These are phyloP conservation scores for Colletotrichum neosansevieriae DNA, from an alignment of 2,329 filamentous ascomycete species.

Conservation along the genomic window DNA sequence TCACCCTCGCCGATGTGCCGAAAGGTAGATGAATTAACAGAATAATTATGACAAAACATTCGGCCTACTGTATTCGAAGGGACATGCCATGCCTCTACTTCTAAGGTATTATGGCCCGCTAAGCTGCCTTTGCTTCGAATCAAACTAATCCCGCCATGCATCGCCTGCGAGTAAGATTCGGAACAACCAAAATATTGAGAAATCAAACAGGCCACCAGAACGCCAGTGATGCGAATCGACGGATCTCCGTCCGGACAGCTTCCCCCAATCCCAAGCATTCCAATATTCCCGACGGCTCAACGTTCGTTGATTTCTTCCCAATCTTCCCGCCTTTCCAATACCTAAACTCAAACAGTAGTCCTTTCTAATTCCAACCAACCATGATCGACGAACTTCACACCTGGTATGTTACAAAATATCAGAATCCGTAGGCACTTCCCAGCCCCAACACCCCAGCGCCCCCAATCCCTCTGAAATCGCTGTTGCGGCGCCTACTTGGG, in stretches of 20 bases:
- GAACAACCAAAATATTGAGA: background rate
- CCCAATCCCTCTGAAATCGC: constrained; percentile 30
- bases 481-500: constrained; percentile 20
- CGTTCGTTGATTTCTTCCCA: background rate
- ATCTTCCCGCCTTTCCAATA: background rate
- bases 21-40: no score
- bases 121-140: background rate
- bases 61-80: no score
- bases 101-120: background rate
- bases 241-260: background rate
- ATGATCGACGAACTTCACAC: background rate
- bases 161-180: constrained; percentile 16
- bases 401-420: background rate
- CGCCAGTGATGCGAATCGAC: constrained; percentile 20
- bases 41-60: no score
- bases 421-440: constrained; percentile 30
- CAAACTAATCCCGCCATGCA: constrained; percentile 16
- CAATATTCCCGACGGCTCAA: background rate
- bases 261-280: background rate
- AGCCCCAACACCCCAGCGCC: constrained; percentile 25
- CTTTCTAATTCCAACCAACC: no score
- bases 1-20: background rate
- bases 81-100: background rate
- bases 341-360: background rate
- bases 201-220: background rate